Percentiles rank a stretch among this genome's conserved stretches.
Conservation (phyloP, 148 eudicot species). For the Rhododendron griersonianum region DNA sequence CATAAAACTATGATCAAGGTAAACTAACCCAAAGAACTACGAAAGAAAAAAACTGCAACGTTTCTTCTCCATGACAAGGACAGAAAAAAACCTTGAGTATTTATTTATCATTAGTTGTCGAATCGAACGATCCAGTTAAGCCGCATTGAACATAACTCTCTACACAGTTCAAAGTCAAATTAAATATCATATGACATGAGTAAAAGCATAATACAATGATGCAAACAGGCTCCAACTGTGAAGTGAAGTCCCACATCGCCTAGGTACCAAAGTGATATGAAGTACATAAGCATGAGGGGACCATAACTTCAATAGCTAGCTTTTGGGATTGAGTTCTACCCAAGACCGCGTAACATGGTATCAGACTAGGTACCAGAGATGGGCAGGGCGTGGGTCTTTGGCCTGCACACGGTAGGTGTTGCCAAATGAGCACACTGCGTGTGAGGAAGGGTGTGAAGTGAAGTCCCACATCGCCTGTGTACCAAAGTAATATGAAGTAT, state of each 20-base stretch:
- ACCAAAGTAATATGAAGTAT: no score
- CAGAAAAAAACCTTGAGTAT: not conserved
- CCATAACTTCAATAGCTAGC: not conserved
- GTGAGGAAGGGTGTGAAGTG: no score
- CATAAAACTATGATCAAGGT: not conserved
- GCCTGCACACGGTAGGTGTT: no score
- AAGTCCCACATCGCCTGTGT: no score
- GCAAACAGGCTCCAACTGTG: not conserved
- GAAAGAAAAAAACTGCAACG: not conserved
- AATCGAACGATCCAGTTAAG: not conserved
- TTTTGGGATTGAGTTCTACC: not conserved
- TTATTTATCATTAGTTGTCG: not conserved
- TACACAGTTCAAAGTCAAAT: not conserved
- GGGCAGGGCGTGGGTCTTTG: no score
- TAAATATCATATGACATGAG: not conserved
- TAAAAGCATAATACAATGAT: not conserved
- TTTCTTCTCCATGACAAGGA: not conserved
- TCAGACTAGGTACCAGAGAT: no score
- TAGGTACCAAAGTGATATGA: not conserved
- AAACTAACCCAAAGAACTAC: not conserved
- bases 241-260: not conserved
- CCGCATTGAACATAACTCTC: not conserved
- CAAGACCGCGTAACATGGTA: not conserved
- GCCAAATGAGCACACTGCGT: no score
- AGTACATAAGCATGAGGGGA: not conserved